Evolutionary conservation across 2,329 filamentous ascomycete species (phyloP).

Genomic region (Penicillium sp.): DNA sequence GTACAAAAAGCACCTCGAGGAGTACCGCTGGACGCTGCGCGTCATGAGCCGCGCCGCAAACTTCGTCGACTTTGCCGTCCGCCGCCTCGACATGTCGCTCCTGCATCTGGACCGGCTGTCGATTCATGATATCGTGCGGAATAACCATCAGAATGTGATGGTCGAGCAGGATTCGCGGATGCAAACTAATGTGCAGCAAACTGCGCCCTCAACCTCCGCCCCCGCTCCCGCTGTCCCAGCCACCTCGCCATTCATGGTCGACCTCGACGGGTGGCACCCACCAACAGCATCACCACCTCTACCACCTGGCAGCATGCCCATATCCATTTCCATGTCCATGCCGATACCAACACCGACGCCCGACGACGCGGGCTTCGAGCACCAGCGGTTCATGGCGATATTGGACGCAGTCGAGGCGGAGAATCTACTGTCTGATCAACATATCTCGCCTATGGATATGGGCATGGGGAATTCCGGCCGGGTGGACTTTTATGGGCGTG

Average conservation of each 20-base stretch:
- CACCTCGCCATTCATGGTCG: background rate
- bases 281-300: background rate
- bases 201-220: background rate
- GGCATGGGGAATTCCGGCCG: background rate
- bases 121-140: slow-evolving; percentile 3
- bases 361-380: background rate
- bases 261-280: background rate
- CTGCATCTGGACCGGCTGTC: background rate
- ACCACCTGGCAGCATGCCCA: background rate
- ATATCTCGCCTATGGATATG: background rate
- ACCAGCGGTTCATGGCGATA: slow-evolving; percentile 5
- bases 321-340: background rate
- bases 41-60: slow-evolving; percentile 4
- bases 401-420: slow-evolving; percentile 1
- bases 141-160: background rate
- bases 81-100: slow-evolving; percentile 8
- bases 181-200: background rate
- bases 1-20: slow-evolving; percentile 1
- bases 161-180: background rate
- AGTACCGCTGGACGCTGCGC: slow-evolving; percentile 6
- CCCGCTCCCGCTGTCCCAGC: background rate
- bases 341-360: background rate
- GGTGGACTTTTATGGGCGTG: slow-evolving; percentile 3
- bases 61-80: slow-evolving; percentile 5
- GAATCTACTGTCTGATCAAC: background rate